A percentile compares a stretch with the other conserved stretches of the same genome.
Evolutionary conservation across 768 basidiomycete species (phyloP).

Genomic region (Mycena metata): DNA sequence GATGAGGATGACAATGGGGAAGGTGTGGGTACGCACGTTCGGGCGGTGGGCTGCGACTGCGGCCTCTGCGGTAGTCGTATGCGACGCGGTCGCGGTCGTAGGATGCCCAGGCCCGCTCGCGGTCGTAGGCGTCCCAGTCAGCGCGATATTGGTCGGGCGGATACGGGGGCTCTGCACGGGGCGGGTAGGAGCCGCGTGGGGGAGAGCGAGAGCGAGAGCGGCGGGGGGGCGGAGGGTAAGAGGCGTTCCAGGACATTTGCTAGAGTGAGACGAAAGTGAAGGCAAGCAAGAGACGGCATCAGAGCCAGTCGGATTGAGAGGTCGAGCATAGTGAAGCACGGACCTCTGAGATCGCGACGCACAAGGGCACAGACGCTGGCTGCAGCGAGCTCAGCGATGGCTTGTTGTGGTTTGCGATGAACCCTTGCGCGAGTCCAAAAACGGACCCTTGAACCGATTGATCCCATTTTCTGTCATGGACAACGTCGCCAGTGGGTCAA

Average conservation of each 20-base stretch:
- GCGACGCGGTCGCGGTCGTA: conserved; percentile 78
- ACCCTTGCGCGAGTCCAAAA: not conserved
- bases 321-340: conserved; percentile 94
- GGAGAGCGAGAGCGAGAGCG: conserved; percentile 90
- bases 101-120: conserved; percentile 74
- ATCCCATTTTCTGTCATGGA: conserved; percentile 20
- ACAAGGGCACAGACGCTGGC: conserved; percentile 61
- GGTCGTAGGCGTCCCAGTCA: conserved; percentile 80
- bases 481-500: conserved; percentile 22
- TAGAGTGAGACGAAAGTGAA: conserved; percentile 65
- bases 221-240: conserved; percentile 79
- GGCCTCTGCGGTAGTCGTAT: conserved; percentile 80
- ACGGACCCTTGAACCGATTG: not conserved
- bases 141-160: conserved; percentile 71
- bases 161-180: conserved; percentile 69
- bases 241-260: conserved; percentile 83
- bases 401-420: conserved; percentile 40
- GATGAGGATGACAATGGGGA: conserved; percentile 26
- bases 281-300: conserved; percentile 69
- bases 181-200: conserved; percentile 68
- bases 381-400: conserved; percentile 58
- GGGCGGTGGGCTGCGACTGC: conserved; percentile 81
- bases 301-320: conserved; percentile 79
- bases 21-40: conserved; percentile 63
- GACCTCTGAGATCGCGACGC: conserved; percentile 85